Evolutionary conservation across 345 rosid genomes (phyloP).

Genomic region (Firmiana major): DNA sequence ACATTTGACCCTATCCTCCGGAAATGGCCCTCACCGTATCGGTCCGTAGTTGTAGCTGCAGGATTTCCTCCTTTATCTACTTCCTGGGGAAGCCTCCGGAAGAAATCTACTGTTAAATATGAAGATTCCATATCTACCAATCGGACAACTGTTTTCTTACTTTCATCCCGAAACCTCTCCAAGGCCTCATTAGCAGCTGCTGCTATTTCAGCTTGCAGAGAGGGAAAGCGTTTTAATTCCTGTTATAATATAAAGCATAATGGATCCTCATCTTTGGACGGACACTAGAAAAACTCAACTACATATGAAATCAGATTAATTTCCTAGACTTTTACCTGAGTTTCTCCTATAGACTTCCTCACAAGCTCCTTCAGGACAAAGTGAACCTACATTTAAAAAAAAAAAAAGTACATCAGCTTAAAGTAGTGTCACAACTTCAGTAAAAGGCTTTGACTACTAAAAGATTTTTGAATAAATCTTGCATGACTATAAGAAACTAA

Average conservation of each 20-base stretch:
- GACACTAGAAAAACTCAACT: not conserved
- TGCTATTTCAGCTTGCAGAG: slow-evolving; percentile 56
- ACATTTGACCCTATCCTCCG: slow-evolving; percentile 57
- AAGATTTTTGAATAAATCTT: not conserved
- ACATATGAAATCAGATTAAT: not conserved
- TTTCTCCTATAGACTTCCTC: slow-evolving; percentile 52
- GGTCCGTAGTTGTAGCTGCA: slow-evolving; percentile 26
- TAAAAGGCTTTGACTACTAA: not conserved
- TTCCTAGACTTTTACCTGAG: slow-evolving; percentile 39
- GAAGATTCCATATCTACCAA: slow-evolving; percentile 79
- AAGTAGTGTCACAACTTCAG: not conserved
- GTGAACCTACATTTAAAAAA: slow-evolving; percentile 56
- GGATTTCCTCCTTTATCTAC: slow-evolving; percentile 45
- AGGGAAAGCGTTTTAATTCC: slow-evolving; percentile 67
- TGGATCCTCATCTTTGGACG: not conserved
- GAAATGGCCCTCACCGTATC: slow-evolving; percentile 50
- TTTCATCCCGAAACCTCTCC: slow-evolving; percentile 53
- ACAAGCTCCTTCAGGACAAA: slow-evolving; percentile 59
- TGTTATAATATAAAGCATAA: slow-evolving; percentile 21
- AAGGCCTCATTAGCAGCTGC: slow-evolving; percentile 43
- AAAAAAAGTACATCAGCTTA: slow-evolving; percentile 3
- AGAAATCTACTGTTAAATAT: slow-evolving; percentile 61
- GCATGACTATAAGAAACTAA: not conserved
- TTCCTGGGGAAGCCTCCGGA: slow-evolving; percentile 58
- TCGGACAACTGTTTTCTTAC: slow-evolving; percentile 49